phyloP scores from a whole-genome alignment of 1,284 basidiomycete species.

The Kwoniella shivajii region DNA sequence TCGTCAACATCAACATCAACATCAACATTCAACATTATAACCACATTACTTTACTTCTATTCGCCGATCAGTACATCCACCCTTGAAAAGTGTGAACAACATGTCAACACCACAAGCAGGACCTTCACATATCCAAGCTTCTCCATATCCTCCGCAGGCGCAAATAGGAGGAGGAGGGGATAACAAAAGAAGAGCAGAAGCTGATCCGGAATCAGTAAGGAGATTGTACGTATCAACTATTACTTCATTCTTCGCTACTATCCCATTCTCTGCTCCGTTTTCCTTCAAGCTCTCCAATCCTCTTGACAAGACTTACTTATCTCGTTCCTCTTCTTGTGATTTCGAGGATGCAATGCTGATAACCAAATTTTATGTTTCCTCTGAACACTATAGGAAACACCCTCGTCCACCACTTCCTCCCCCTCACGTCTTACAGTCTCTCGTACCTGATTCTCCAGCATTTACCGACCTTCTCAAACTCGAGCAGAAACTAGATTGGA shows the following conservation, averaged over 20 bases:
- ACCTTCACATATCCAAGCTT: constrained; percentile 17
- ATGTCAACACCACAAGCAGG: constrained; percentile 23
- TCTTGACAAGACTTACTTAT: too few relatives aligned
- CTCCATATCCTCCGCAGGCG: not conserved
- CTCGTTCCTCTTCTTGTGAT: not conserved
- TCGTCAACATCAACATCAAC: not conserved
- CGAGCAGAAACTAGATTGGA: constrained; percentile 94
- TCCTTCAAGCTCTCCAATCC: too few relatives aligned
- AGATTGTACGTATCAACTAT: constrained; percentile 15
- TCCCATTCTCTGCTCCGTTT: too few relatives aligned
- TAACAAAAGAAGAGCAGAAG: constrained; percentile 20
- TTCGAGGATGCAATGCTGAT: not conserved
- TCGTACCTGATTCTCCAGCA: constrained; percentile 76
- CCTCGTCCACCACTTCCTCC: constrained; percentile 50
- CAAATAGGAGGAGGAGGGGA: constrained; percentile 1
- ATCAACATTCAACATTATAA: not conserved
- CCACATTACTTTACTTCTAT: not conserved
- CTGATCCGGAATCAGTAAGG: constrained; percentile 17
- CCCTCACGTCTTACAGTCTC: constrained; percentile 48
- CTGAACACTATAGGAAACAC: constrained; percentile 29
- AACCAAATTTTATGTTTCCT: not conserved
- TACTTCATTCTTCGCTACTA: not conserved
- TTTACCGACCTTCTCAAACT: constrained; percentile 83
- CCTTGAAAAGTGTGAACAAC: not conserved
- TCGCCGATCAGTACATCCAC: not conserved